Evolutionary conservation across 75 land plant species (phyloP).

Genomic region (Ceratopteris richardii): DNA sequence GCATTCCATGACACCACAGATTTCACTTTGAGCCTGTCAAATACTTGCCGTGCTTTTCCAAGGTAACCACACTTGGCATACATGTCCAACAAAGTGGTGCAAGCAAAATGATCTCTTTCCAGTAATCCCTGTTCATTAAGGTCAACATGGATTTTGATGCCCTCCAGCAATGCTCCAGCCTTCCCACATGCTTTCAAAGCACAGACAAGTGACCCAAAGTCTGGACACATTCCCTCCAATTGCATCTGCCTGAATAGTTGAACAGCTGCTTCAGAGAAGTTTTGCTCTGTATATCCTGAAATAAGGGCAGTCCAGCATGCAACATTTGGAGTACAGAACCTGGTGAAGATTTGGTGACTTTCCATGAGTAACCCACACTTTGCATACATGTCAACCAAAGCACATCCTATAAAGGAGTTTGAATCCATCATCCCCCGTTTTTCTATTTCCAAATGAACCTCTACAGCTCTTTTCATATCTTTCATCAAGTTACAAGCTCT

Average conservation of each 20-base stretch:
- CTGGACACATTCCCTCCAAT: background rate
- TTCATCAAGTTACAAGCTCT: background rate
- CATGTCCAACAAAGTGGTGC: background rate
- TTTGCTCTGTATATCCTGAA: background rate
- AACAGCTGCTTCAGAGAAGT: background rate
- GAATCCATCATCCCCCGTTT: background rate
- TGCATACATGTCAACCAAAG: slow-evolving; percentile 8
- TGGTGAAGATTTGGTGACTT: background rate
- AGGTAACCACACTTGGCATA: slow-evolving; percentile 1
- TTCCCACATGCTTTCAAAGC: slow-evolving; percentile 5
- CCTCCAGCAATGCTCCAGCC: background rate
- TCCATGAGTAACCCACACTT: background rate
- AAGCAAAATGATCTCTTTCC: background rate
- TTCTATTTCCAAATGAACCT: background rate
- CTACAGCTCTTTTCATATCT: background rate
- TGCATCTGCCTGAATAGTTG: slow-evolving; percentile 1
- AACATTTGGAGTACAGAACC: background rate
- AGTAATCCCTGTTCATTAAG: background rate
- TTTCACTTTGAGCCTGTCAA: background rate
- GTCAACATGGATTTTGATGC: background rate
- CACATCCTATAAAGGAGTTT: background rate
- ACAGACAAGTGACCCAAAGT: background rate
- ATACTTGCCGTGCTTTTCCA: background rate
- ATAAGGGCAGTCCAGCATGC: slow-evolving; percentile 7
- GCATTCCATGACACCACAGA: background rate